A percentile compares a stretch with the other conserved stretches of the same genome.
These are phyloP conservation scores for Dactylellina parvicollis DNA, from an alignment of 2,329 filamentous ascomycete genomes.

Conservation along the genomic window DNA sequence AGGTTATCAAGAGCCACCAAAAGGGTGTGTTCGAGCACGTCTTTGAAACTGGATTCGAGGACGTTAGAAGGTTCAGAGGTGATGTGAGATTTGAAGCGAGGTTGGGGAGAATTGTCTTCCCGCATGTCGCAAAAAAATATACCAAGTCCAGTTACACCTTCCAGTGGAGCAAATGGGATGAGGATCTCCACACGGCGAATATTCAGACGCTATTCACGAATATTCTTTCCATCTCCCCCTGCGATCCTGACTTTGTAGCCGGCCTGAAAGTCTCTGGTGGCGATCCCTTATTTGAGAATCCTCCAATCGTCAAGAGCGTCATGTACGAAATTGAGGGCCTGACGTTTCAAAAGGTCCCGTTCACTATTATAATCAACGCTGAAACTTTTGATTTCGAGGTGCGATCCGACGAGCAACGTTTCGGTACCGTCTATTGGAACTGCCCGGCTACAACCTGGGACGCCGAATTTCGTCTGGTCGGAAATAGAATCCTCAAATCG, in stretches of 20 bases:
- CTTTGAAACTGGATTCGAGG: constrained; percentile 49
- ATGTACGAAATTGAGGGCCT: constrained; percentile 43
- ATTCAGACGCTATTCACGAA: constrained; percentile 47
- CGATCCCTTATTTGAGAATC: constrained; percentile 62
- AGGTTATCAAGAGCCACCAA: constrained; percentile 25
- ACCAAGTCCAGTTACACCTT: constrained; percentile 34
- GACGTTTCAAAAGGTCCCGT: constrained; percentile 45
- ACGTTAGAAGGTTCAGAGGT: constrained; percentile 47
- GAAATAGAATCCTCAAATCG: constrained; percentile 17
- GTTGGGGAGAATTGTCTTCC: constrained; percentile 50
- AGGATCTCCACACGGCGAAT: constrained; percentile 19
- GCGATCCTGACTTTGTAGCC: constrained; percentile 50
- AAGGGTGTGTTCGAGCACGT: constrained; percentile 14
- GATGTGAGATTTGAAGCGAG: constrained; percentile 52
- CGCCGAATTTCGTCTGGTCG: constrained; percentile 44
- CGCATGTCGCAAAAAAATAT: constrained; percentile 41
- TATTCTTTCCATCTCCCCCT: constrained; percentile 47
- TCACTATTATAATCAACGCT: constrained; percentile 51
- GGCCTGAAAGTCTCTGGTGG: constrained; percentile 50
- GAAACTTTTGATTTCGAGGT: constrained; percentile 56
- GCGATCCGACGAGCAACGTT: constrained; percentile 52
- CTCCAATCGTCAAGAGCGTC: constrained; percentile 26
- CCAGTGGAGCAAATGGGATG: constrained; percentile 47
- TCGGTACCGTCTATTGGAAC: constrained; percentile 55
- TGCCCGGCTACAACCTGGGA: constrained; percentile 52